Evolutionary conservation across 805 yeast genomes (phyloP).

Genomic region (Pichia cabralensis): DNA sequence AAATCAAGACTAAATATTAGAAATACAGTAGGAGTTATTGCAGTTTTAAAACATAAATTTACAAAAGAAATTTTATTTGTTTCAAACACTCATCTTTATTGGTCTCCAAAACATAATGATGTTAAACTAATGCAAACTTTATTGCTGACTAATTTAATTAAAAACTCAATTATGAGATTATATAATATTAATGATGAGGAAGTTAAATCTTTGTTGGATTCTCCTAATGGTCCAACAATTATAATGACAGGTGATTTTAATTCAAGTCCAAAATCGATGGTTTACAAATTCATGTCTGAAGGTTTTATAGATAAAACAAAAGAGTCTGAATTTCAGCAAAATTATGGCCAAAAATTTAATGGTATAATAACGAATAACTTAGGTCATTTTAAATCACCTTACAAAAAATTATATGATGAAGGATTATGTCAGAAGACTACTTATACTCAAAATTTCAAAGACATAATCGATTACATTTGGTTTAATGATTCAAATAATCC

Average conservation of each 20-base stretch:
- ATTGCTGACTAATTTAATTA: constrained; percentile 29
- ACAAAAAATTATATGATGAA: constrained; percentile 16
- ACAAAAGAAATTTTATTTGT: constrained; percentile 34
- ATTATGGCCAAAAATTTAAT: constrained; percentile 12
- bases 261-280: constrained; percentile 40
- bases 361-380: constrained; percentile 8
- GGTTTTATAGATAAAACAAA: constrained; percentile 16
- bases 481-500: constrained; percentile 17
- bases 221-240: constrained; percentile 21
- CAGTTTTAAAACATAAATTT: constrained; percentile 34
- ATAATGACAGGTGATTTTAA: constrained; percentile 51
- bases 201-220: constrained; percentile 5
- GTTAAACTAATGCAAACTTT: constrained; percentile 46
- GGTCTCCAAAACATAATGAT: constrained; percentile 43
- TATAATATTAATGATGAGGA: constrained; percentile 9
- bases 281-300: constrained; percentile 33
- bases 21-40: constrained; percentile 50
- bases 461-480: constrained; percentile 53
- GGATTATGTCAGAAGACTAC: constrained; percentile 28
- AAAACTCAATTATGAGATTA: constrained; percentile 20
- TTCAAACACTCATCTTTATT: constrained; percentile 53
- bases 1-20: constrained; percentile 30
- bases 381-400: constrained; percentile 20
- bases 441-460: constrained; percentile 39
- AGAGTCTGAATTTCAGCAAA: constrained; percentile 11